Evolutionary conservation across 805 yeast species (phyloP), one percentile per base, ranked within the genome.

Genomic region (Metschnikowia matae): DNA sequence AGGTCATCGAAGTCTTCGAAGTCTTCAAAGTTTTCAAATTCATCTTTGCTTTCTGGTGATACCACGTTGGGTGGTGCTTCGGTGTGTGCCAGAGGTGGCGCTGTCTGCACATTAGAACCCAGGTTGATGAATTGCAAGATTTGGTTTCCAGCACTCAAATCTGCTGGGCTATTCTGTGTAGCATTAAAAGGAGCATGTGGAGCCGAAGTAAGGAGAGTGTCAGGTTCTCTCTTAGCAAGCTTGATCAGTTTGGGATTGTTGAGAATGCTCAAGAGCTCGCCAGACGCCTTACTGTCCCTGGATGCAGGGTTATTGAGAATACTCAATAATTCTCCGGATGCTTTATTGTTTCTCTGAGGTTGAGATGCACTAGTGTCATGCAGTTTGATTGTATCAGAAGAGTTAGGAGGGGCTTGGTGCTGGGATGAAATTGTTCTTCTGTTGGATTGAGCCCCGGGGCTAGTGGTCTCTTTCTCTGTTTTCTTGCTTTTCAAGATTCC

Each of bases 1-100:
- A 62, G 65, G 40, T 67, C 67, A 31, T 68, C 71, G 46, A 63
- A 65, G 46, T 65, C 67, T 31, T 68, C 71, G 45, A 63, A 65
- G 46, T 65, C 68, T 35, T 66, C 70, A 40, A 67, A 70, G 36
- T 66, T 59, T 35, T 69, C 73, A 47, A 68, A 70, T 15, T 49
- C 52, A 35, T 54, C 54, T 21, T 23, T 20, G 17, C 6, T n/a
- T 31, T 42, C 37, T n/a, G n/a, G n/a, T 7, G 45, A 8, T 42
- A 17, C 38, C n/a, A 6, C 45, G 31, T 14, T 42, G 11, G 6
- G 18, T 33, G 17, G 31, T 33, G 45, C 38, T 33, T 41, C 44
- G 6, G 17, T 21, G 38, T 37, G 21, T 8, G 29, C 29, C 43
- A 26, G 35, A 48, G 46, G 38, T 23, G 32, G 20, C 14, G 41